Evolutionary conservation across 108 stramenopile species (phyloP), one percentile per base, ranked within the genome.

Genomic region (Hondaea fermentalgiana): DNA sequence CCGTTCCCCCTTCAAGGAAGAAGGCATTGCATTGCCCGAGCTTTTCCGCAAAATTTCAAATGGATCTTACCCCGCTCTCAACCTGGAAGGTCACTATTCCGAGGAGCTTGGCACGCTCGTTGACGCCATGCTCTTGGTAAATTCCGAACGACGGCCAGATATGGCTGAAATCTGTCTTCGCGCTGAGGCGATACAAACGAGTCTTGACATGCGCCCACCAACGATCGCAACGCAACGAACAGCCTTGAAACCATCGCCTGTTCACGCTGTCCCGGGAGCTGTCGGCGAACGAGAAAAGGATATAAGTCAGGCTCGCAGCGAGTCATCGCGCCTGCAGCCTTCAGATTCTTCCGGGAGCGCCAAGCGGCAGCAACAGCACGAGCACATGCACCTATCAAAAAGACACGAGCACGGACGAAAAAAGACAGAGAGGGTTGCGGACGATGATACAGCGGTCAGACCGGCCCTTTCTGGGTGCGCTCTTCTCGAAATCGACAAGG

Each of bases 31-130:
- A 53, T 72, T 92, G 35, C 89, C 89, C 51, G 35, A 72, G 35
- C 91, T 94, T 4, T 94, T 94, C 89, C 59, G 91, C 60, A 94
- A 94, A 92, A 94, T 94, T 59, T 58, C 60, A 0, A 57, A 57
- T 19, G 94, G 92, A 12, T 91, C 92, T 14, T 94, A 92, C 72
- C 90, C 60, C 44, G 83, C 91, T 2, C 57, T 93, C 25, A 89
- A 72, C 5, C 35, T 35, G 35, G 35, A 35, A 2, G 90, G 89
- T 72, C 57, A 58, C 44, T 92, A 92, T 45, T 72, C 58, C 35
- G 87, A 89, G 10, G 90, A 92, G n/a, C 92, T 91, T 72, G 17
- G n/a, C 88, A 55, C 25, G 51, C 90, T 83, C 28, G 76, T 23
- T 16, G 51, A 53, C 51, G n/a, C 49, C 6, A 83, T 83, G 76